Evolutionary conservation across 371 early-diverging fungal species (phyloP), one percentile per base, ranked within the genome.

Genomic region (Blakeslea trispora): DNA sequence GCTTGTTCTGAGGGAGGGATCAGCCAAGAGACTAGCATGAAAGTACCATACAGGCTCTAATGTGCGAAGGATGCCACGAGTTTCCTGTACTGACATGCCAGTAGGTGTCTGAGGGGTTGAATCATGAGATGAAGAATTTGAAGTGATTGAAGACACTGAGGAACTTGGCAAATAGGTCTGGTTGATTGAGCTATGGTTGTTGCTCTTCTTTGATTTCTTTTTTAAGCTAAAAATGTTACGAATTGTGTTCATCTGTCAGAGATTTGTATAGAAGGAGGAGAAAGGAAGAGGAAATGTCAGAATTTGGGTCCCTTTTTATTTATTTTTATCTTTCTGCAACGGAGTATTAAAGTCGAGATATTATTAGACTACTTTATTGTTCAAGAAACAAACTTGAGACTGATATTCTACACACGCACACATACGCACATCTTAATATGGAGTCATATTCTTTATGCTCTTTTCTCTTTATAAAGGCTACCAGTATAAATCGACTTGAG

Each of bases 21-120:
- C 23, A 11, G 56, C 40, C 10, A 55, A n/a, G 19, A 64, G 49
- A 48, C 32, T 57, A 17, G 60, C 35, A 15, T 62, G 44, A 28
- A 63, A 72, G 18, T 69, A 72, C 76, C 76, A 75, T 1, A 72
- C 66, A 31, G 76, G 72, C 18, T 75, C 76, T 3, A 75, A 47
- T 46, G 72, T 75, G 40, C 76, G 76, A 22, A 75, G 72, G 47
- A 75, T 69, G 46, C 76, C 76, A 19, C 72, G 68, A 11, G 51
- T 52, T 18, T 75, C 68, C 21, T 63, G 57, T 13, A 61, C 37
- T 47, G 64, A 44, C 5, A 35, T 44, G n/a, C 48, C 18, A 7
- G 69, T 63, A 28, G 74, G 71, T 19, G 74, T 70, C 9, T 53
- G 48, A 39, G 71, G 69, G 32, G 31, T 28, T 3, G 59, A 63